These are phyloP conservation scores for Bacidia rubella DNA, from an alignment of 495 filamentous ascomycete genomes.

Conservation along the genomic window DNA sequence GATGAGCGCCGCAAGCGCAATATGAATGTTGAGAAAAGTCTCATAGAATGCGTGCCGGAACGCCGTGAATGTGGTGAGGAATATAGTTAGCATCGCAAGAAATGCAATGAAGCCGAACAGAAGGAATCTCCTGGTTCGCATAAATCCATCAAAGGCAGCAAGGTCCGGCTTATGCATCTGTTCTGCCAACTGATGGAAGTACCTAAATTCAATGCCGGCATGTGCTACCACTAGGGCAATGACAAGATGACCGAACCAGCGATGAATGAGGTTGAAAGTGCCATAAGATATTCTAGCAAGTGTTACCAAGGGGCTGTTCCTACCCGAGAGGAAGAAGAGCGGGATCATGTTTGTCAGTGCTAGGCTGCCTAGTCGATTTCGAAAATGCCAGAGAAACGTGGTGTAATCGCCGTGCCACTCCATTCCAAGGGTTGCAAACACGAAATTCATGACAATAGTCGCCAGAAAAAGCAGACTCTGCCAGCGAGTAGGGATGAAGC, in stretches of 20 bases:
- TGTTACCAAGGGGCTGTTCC: conserved; percentile 56
- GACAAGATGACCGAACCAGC: conserved; percentile 67
- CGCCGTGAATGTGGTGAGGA: conserved; percentile 51
- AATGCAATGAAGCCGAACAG: conserved; percentile 37
- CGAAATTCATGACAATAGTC: conserved; percentile 66
- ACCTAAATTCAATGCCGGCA: conserved; percentile 49
- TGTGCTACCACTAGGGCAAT: conserved; percentile 51
- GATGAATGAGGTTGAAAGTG: conserved; percentile 67
- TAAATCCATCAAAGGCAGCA: conserved; percentile 34
- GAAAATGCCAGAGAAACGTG: conserved; percentile 44
- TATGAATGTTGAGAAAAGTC: conserved; percentile 76
- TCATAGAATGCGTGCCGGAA: conserved; percentile 93
- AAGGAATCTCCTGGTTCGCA: conserved; percentile 43
- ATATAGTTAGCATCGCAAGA: conserved; percentile 43
- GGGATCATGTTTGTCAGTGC: conserved; percentile 71
- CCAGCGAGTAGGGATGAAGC: conserved; percentile 72
- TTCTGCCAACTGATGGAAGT: conserved; percentile 46
- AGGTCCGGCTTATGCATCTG: conserved; percentile 37
- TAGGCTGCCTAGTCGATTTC: conserved; percentile 64
- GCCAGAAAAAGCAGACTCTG: conserved; percentile 57
- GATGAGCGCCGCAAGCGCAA: conserved; percentile 47
- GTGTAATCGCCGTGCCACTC: conserved; percentile 18
- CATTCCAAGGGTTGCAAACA: conserved; percentile 54
- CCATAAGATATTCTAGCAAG: conserved; percentile 57
- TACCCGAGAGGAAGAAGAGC: conserved; percentile 49